phyloP scores from a whole-genome alignment of 176 grass and related monocot species.

The Raddia guianensis region DNA sequence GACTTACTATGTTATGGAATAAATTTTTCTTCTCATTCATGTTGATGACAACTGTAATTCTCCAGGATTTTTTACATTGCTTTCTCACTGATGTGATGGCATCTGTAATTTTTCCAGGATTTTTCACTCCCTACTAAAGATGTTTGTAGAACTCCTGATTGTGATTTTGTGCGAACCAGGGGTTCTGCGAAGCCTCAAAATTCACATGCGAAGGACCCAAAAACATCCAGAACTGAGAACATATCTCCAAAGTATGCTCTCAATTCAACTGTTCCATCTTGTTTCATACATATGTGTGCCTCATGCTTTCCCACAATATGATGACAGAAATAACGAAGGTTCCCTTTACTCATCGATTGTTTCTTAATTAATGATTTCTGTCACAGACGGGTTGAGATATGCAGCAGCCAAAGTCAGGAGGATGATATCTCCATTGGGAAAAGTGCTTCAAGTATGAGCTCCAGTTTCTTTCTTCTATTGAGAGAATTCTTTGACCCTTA shows the following conservation, averaged over 20 bases:
- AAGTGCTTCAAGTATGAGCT: slow-evolving; percentile 38
- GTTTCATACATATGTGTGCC: not conserved
- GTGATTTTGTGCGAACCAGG: slow-evolving; percentile 32
- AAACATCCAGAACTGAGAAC: slow-evolving; percentile 30
- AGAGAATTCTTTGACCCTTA: not conserved
- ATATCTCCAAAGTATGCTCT: slow-evolving; percentile 29
- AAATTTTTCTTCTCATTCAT: slow-evolving; percentile 26
- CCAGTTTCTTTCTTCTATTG: slow-evolving; percentile 5
- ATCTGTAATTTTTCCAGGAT: slow-evolving; percentile 56
- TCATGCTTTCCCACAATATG: not conserved
- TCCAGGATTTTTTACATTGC: slow-evolving; percentile 58
- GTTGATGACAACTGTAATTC: slow-evolving; percentile 30
- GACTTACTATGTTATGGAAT: not conserved
- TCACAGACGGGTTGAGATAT: slow-evolving; percentile 48
- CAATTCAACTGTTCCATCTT: not conserved
- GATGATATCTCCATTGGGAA: slow-evolving; percentile 31
- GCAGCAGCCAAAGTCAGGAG: not conserved
- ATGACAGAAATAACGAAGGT: not conserved
- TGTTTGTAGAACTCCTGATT: slow-evolving; percentile 34
- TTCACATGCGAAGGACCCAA: slow-evolving; percentile 21
- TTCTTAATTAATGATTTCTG: slow-evolving; percentile 46
- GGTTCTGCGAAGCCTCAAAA: slow-evolving; percentile 29
- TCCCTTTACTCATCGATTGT: not conserved
- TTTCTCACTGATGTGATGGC: not conserved
- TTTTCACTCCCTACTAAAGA: slow-evolving; percentile 56